Evolutionary conservation across 257 asterid genomes (phyloP), one percentile per base, ranked within the genome.

Genomic region (Solanum tarijense): DNA sequence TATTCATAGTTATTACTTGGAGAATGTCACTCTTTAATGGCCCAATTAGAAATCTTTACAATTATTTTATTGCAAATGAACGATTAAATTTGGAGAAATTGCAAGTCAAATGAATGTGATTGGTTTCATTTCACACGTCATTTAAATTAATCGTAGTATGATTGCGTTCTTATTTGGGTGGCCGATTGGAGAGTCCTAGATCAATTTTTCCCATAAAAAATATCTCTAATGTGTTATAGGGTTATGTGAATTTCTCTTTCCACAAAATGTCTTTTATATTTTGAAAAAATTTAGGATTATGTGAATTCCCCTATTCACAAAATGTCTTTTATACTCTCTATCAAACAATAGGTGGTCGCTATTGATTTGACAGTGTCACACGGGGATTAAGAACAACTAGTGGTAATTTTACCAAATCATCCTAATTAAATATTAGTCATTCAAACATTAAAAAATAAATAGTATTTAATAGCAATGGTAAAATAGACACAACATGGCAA

Each of bases 301-400:
- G 23, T 18, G 7, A 52, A 52, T 52, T 52, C 1, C 3, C 3
- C 62, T 52, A 1, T 52, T 6, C 3, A 60, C 6, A 4, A 60
- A 60, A 60, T 60, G 29, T 23, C 14, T 60, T 60, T 10, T 9
- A 10, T 23, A 9, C 1, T 48, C 60, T 48, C 23, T 48, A 0
- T 48, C 0, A 1, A 48, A 0, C 3, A 14, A 48, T 48, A 6
- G 9, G 0, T 14, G 60, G 14, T 3, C 0, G 2, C 8, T 48
- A 48, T 48, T 16, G 3, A 48, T 48, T 48, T 48, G 21, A 14
- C 8, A 48, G 0, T 0, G 0, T 0, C 60, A 48, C 21, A 48
- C 7, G 0, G 0, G 21, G 3, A 14, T 48, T 14, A 14, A 14
- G 21, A 6, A 48, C 3, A 1, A 48, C 1, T 48, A 48, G 4